A percentile compares a stretch with the other conserved stretches of the same genome.
Evolutionary conservation across 495 filamentous ascomycete species (phyloP).

Genomic region (Chaetomium fimeti): DNA sequence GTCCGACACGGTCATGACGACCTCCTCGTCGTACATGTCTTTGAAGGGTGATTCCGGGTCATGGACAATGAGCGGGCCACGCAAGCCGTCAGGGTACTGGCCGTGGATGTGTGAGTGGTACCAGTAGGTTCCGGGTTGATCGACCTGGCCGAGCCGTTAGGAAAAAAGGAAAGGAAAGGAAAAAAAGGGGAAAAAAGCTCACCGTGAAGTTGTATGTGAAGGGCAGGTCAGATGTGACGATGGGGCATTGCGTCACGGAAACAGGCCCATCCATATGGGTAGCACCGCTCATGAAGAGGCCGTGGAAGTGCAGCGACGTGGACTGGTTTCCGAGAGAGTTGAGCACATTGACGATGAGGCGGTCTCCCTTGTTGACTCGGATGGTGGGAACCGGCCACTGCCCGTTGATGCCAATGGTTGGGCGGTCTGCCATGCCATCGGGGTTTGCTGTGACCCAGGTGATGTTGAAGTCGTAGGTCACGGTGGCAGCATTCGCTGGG

Average conservation of each 20-base stretch:
- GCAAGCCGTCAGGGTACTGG: slow-evolving; percentile 75
- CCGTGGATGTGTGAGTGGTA: slow-evolving; percentile 70
- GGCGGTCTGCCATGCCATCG: slow-evolving; percentile 65
- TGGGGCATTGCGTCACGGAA: slow-evolving; percentile 64
- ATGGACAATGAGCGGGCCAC: slow-evolving; percentile 68
- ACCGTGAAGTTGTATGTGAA: slow-evolving; percentile 80
- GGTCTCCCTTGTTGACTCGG: slow-evolving; percentile 67
- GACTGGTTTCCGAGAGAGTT: slow-evolving; percentile 71
- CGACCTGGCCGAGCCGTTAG: slow-evolving; percentile 41
- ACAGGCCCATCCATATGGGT: slow-evolving; percentile 72
- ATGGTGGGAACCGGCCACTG: slow-evolving; percentile 75
- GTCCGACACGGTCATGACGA: slow-evolving; percentile 64
- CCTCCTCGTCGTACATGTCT: slow-evolving; percentile 64
- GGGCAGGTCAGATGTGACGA: slow-evolving; percentile 60
- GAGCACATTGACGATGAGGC: slow-evolving; percentile 65
- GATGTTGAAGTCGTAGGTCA: slow-evolving; percentile 76
- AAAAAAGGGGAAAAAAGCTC: slow-evolving; percentile 22
- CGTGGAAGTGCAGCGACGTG: slow-evolving; percentile 74
- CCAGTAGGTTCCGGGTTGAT: slow-evolving; percentile 79
- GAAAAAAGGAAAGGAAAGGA: not conserved
- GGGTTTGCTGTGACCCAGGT: slow-evolving; percentile 80
- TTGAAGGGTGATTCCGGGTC: slow-evolving; percentile 61
- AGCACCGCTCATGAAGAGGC: slow-evolving; percentile 68
- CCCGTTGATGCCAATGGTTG: slow-evolving; percentile 76
- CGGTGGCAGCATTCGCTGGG: slow-evolving; percentile 51